phyloP scores from a whole-genome alignment of 2,329 filamentous ascomycete genomes.

The Colletotrichum tropicicola region DNA sequence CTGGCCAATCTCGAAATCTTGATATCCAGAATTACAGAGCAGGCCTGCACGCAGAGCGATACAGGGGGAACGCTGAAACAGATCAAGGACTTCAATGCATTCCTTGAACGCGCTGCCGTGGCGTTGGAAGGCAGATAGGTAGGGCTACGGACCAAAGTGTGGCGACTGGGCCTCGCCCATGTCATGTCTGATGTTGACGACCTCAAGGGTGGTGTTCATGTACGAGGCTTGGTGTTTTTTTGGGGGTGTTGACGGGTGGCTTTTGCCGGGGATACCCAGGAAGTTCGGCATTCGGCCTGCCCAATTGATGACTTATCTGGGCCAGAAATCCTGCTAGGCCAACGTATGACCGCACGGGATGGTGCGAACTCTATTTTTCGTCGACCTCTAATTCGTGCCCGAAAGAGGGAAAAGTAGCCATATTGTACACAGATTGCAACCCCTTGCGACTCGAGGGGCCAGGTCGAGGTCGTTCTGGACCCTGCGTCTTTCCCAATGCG shows the following conservation, averaged over 20 bases:
- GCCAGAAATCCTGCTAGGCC: neutral
- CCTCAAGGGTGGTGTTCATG: neutral
- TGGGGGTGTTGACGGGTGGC: neutral
- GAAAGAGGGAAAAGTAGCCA: neutral
- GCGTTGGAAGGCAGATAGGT: constrained; percentile 55
- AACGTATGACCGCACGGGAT: neutral
- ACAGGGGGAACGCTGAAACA: constrained; percentile 63
- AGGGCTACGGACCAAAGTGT: no score
- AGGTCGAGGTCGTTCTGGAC: neutral
- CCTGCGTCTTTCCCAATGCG: neutral
- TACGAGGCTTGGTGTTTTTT: neutral
- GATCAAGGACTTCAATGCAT: constrained; percentile 69
- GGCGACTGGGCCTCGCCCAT: no score
- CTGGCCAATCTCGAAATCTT: constrained; percentile 66
- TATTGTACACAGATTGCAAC: neutral
- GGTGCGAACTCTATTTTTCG: neutral
- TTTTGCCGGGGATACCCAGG: constrained; percentile 16
- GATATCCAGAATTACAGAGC: constrained; percentile 62
- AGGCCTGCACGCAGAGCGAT: constrained; percentile 58
- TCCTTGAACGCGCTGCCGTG: constrained; percentile 67
- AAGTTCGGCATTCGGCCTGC: constrained; percentile 21
- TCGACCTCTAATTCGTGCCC: neutral
- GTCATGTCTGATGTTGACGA: neutral
- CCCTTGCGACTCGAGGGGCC: neutral
- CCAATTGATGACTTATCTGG: constrained; percentile 6